Base-by-base conservation (phyloP, 495 filamentous ascomycete species). In the Penicillium ucsense region DNA sequence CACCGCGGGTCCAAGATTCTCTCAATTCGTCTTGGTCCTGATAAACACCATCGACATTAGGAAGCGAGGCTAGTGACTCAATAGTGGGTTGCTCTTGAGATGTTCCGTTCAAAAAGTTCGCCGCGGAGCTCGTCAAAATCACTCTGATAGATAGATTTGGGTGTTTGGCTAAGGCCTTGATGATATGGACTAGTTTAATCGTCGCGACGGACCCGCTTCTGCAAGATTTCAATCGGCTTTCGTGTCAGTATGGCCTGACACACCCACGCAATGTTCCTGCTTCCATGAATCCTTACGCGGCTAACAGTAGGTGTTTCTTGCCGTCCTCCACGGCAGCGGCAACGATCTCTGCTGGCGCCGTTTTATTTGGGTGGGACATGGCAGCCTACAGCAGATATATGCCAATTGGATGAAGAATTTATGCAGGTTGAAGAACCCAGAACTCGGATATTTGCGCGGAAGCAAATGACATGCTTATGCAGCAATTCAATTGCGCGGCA, bases 111-210 rank as follows among this genome's bases (percentile, higher is more conserved):
- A 95, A 78, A 61, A 95, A 95, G 4, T 78, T 68, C 35, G 74
- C 66, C 1, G 91, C 85, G 8, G 82, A 78, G 10, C 74, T 64
- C 20, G 87, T 91, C 38, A 95, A 69, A 50, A 95, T 66, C 46
- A 95, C 70, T 32, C 86, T 85, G 60, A 95, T 85, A 31, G 83
- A 84, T 36, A 94, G 74, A 49, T 76, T 73, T 6, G 37, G 52
- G 32, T 62, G 52, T n/a, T 60, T 48, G 43, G 73, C 67, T 5
- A 95, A 74, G 1, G 79, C 64, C 8, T 68, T 46, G 41, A 85
- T 60, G 45, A 95, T 89, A 46, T 76, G 72, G 5, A 86, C 86
- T 30, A 96, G 75, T 57, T 96, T 96, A 66, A 95, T 92, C 6
- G 89, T 89, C 40, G 90, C 91, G 34, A 95, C 89, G 12, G 78